These are phyloP conservation scores for Narthecium ossifragum DNA, from an alignment of 106 monocot genomes.

Conservation along the genomic window DNA sequence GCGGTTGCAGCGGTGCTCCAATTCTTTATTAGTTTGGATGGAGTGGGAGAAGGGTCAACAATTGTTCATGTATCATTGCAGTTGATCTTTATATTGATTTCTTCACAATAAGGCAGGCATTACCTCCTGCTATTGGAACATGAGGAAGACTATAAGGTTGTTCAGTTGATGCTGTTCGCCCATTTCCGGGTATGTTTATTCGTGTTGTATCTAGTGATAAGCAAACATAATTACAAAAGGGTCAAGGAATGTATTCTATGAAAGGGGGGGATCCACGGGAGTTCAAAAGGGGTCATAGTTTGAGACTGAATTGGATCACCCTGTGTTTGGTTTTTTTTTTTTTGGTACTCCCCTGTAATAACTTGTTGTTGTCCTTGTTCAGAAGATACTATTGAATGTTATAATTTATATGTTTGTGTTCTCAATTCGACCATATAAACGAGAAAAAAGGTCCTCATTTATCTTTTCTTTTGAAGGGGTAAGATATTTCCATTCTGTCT, in stretches of 20 bases:
- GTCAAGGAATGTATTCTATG: not conserved
- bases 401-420: too few species aligned
- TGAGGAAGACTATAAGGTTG: not conserved
- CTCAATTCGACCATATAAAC: too few species aligned
- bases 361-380: too few species aligned
- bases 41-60: slow-evolving; percentile 5
- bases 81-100: slow-evolving; percentile 17
- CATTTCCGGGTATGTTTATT: not conserved
- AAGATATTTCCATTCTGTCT: too few species aligned
- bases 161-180: slow-evolving; percentile 1
- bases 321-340: too few species aligned
- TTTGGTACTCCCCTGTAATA: not conserved
- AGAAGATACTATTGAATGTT: too few species aligned
- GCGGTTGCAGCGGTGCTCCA: slow-evolving; percentile 2
- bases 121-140: not conserved
- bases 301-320: too few species aligned
- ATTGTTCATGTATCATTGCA: slow-evolving; percentile 17
- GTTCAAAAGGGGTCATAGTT: too few species aligned
- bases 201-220: slow-evolving; percentile 5
- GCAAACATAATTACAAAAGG: not conserved
- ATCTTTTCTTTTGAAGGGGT: too few species aligned
- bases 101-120: slow-evolving; percentile 16
- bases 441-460: too few species aligned
- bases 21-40: slow-evolving; percentile 30
- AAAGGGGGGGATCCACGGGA: too few species aligned